phyloP scores from a whole-genome alignment of 257 asterid species.

The Agastache rugosa region DNA sequence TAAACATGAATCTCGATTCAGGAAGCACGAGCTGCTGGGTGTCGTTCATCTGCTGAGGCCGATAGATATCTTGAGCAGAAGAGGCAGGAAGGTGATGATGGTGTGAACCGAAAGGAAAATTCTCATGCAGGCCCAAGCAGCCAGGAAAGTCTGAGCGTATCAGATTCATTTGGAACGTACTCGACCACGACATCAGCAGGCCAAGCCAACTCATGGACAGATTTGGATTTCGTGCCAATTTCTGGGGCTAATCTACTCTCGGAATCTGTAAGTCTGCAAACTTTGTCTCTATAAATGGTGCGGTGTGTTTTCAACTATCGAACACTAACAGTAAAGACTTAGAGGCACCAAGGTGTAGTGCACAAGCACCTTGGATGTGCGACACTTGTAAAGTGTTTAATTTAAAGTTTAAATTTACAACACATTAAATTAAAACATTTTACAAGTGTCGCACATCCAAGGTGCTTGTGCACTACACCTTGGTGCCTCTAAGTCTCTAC shows the following conservation, averaged over 20 bases:
- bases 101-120: constrained; percentile 53
- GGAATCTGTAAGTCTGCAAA: constrained; percentile 62
- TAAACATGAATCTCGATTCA: constrained; percentile 44
- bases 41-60: constrained; percentile 71
- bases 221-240: constrained; percentile 46
- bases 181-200: constrained; percentile 55
- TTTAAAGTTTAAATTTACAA: no score
- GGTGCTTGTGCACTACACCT: no score
- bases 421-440: no score
- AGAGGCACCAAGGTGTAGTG: no score
- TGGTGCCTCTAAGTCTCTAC: no score
- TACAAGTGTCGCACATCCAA: no score
- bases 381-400: no score
- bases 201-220: constrained; percentile 52
- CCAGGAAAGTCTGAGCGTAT: constrained; percentile 51
- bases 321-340: no score
- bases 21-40: constrained; percentile 88
- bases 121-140: constrained; percentile 62
- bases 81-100: constrained; percentile 60
- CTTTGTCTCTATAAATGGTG: neutral
- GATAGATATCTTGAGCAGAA: constrained; percentile 68
- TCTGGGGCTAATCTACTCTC: constrained; percentile 63
- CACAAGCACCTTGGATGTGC: no score
- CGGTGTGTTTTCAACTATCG: neutral
- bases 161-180: constrained; percentile 59